Evolutionary conservation across 129 eudicot genomes (phyloP), one percentile per base, ranked within the genome.

Genomic region (Erigeron canadensis): DNA sequence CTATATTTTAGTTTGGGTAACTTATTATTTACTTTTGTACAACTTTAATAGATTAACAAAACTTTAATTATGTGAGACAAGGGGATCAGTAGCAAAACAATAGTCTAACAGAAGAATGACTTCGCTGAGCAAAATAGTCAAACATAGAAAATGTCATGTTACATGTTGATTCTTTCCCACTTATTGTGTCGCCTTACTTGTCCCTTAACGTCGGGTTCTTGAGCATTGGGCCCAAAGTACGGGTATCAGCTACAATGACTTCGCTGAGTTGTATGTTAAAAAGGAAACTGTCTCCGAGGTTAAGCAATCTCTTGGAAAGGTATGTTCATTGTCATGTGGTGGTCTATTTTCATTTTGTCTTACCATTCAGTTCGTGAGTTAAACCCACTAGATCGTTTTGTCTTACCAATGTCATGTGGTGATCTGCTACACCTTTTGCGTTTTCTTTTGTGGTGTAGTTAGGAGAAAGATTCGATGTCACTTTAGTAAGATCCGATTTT

Each of bases 81-180:
- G 34, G 34, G 34, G 34, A 28, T 28, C 3, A 28, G 34, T 2
- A 28, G 34, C 34, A 28, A 0, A 28, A 28, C 34, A n/a, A n/a
- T n/a, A 28, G 34, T 28, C 34, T 28, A 28, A 28, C 34, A 28
- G 34, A 28, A 28, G 34, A 28, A 28, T 28, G n/a, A n/a, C n/a
- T n/a, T n/a, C n/a, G n/a, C n/a, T n/a, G n/a, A n/a, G n/a, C n/a
- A n/a, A n/a, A n/a, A n/a, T n/a, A n/a, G n/a, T n/a, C n/a, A n/a
- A n/a, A 83, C 17, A 89, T 89, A 10, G 98, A 94, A 19, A 87
- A 81, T 65, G 80, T 94, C 22, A 94, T 94, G 98, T 60, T 86
- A 23, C 75, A 89, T 59, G 97, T 96, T 16, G 97, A 94, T 53
- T 97, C 98, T 69, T 87, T 80, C 88, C 98, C 80, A 89, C 68